Evolutionary conservation across 2,329 filamentous ascomycete genomes (phyloP).

Genomic region (Colletotrichum musicola): DNA sequence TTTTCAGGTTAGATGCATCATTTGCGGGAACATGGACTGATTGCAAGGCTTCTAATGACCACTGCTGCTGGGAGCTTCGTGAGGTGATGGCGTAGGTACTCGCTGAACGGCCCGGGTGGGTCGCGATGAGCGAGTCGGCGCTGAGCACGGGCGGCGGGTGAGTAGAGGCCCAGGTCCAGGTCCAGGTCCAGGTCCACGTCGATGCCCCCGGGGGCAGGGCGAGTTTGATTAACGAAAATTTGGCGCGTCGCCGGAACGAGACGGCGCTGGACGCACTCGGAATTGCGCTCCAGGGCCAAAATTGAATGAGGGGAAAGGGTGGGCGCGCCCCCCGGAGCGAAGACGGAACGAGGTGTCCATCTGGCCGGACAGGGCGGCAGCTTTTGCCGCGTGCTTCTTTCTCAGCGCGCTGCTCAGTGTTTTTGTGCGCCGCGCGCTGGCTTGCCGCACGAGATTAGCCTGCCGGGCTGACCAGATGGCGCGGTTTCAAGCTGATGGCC

Average conservation of each 20-base stretch:
- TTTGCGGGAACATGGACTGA: neutral
- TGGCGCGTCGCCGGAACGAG: constrained; percentile 33
- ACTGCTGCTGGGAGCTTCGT: neutral
- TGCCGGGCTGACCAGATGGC: neutral
- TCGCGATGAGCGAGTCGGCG: constrained; percentile 24
- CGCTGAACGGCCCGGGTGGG: constrained; percentile 32
- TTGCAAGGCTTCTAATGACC: neutral
- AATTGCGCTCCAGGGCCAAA: constrained; percentile 27
- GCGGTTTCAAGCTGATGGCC: constrained; percentile 15
- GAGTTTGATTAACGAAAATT: constrained; percentile 36
- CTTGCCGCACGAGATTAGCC: neutral
- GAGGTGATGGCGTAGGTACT: constrained; percentile 8
- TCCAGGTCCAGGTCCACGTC: constrained; percentile 20
- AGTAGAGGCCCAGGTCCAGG: constrained; percentile 25
- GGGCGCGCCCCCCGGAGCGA: constrained; percentile 29
- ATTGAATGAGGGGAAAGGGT: constrained; percentile 18
- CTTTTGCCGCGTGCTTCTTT: constrained; percentile 10
- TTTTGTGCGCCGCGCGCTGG: constrained; percentile 13
- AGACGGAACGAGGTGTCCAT: constrained; percentile 27
- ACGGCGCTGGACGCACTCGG: constrained; percentile 31
- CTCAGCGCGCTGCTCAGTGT: neutral
- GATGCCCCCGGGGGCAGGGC: constrained; percentile 6
- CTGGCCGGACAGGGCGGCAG: constrained; percentile 25
- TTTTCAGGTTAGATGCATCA: neutral
- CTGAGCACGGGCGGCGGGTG: constrained; percentile 29